Base-by-base conservation (phyloP, 495 filamentous ascomycete genomes). In the Neurospora intermedia region DNA sequence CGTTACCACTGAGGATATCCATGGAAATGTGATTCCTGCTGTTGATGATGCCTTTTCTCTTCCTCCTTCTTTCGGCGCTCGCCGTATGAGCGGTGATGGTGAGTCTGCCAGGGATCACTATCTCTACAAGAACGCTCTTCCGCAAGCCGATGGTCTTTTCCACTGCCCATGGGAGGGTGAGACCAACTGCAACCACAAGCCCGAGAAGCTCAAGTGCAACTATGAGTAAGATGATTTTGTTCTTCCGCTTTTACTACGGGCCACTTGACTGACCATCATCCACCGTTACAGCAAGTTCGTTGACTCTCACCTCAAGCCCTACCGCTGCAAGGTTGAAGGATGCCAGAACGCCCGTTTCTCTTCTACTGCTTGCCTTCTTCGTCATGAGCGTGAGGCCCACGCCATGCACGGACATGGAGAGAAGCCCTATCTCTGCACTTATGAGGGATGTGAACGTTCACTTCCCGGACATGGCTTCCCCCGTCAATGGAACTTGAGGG, bases 201-300 rank as follows among this genome's bases (percentile, higher is more conserved):
- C 93, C 27, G 94, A 93, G 76, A 94, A 93, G 81, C 91, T 97
- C 74, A 97, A 97, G 87, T 98, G 94, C 89, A 94, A 96, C 82
- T 98, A 97, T 81, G 93, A 97, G 94, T 94, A 91, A 88, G 91
- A 78, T 39, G 43, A 27, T 74, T 40, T 72, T 69, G 42, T 27
- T 54, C 3, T 69, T 45, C 69, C 80, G 73, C 43, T 43, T 69
- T 62, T 74, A 73, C 27, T 72, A 23, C 70, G 40, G 20, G 54
- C 4, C 20, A 70, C 39, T 62, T 69, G 71, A 76, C 76, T 82
- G 78, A 84, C 71, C 75, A 79, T 82, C 79, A 71, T 73, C 73
- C 73, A 16, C 70, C 18, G 31, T 48, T 62, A 15, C 83, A 97
- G 94, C 86, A 97, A 97, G 86, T 95, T 94, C 79, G 87, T 98